Base-by-base conservation (phyloP, 192 early-diverging fungal species). In the Podila clonocystis region DNA sequence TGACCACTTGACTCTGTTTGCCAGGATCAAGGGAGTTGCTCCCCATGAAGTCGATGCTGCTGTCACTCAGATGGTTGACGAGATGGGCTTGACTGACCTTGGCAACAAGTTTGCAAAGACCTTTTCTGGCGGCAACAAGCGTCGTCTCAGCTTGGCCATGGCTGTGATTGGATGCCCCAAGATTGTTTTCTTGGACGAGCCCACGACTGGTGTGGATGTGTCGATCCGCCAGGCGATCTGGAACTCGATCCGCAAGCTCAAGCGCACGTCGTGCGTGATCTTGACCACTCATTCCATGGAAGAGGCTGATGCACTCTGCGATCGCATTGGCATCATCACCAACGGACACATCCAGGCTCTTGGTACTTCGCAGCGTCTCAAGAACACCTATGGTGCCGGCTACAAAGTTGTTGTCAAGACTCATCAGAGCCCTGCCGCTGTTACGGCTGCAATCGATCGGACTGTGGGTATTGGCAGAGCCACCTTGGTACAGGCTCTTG, bases 141-240 rank as follows among this genome's bases (percentile, higher is more conserved):
- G 90, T 70, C 87, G 91, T 55, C 83, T 87, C 58, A 85, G 84
- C 63, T 89, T 91, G 45, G 87, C 88, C 9, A 88, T 87, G 62
- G 88, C 87, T 60, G 82, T 91, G 2, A 87, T 89, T 9, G 89
- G 85, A 34, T 82, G 88, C 79, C 90, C 92, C n/a, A 87, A 89
- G 64, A 83, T 92, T 38, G 88, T 97, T 31, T 94, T 97, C 82
- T 84, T 96, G 59, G 94, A 95, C 79, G 95, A 93, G 74, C 95
- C 95, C 13, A 96, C 94, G 0, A 93, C 91, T 0, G 95, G 95
- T 5, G 85, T 92, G 7, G 91, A 92, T 73, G 83, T 86, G 5
- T 76, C 87, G 29, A 86, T 84, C 58, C 86, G 86, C 24, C 85
- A 82, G 33, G 59, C 75, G 49, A 85, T 90, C 36, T 90, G 89